Percentiles rank a stretch among this genome's conserved stretches.
Evolutionary conservation across 2,329 filamentous ascomycete species (phyloP).

Genomic region (Diaporthe amygdali): DNA sequence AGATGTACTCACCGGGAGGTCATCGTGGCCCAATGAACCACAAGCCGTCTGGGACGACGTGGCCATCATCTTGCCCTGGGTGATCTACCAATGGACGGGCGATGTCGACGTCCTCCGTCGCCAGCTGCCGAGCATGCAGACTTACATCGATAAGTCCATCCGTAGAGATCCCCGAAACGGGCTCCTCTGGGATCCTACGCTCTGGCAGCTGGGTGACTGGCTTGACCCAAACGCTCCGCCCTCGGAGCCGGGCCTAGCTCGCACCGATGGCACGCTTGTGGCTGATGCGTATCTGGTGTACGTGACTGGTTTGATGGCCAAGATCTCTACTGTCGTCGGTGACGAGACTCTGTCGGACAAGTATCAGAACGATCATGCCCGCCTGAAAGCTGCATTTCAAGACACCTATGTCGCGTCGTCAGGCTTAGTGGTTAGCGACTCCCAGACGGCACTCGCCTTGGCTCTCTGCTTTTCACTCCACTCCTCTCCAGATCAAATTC

Average conservation of each 20-base stretch:
- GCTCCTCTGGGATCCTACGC: constrained; percentile 39
- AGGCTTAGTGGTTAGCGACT: constrained; percentile 30
- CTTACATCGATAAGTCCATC: constrained; percentile 36
- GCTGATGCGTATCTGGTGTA: constrained; percentile 44
- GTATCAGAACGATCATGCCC: constrained; percentile 29
- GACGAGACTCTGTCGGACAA: constrained; percentile 26
- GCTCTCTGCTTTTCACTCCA: constrained; percentile 34
- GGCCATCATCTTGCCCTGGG: constrained; percentile 36
- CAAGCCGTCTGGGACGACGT: constrained; percentile 41
- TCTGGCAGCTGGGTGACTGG: constrained; percentile 45
- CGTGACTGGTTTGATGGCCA: constrained; percentile 35
- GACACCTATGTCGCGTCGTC: constrained; percentile 32
- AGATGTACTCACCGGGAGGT: constrained; percentile 33
- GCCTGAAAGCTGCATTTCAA: constrained; percentile 32
- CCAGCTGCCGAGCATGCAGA: constrained; percentile 36
- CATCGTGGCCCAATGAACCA: constrained; percentile 26
- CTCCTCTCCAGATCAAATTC: neutral
- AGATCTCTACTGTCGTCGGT: constrained; percentile 32
- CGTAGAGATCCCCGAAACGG: constrained; percentile 29
- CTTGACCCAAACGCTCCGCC: constrained; percentile 45
- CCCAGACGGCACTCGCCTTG: constrained; percentile 35
- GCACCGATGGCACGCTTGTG: constrained; percentile 39
- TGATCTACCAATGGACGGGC: constrained; percentile 35
- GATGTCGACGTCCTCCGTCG: constrained; percentile 34
- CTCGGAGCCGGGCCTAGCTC: constrained; percentile 35